Conservation (phyloP, 345 rosid species). For the Gossypioides kirkii region DNA sequence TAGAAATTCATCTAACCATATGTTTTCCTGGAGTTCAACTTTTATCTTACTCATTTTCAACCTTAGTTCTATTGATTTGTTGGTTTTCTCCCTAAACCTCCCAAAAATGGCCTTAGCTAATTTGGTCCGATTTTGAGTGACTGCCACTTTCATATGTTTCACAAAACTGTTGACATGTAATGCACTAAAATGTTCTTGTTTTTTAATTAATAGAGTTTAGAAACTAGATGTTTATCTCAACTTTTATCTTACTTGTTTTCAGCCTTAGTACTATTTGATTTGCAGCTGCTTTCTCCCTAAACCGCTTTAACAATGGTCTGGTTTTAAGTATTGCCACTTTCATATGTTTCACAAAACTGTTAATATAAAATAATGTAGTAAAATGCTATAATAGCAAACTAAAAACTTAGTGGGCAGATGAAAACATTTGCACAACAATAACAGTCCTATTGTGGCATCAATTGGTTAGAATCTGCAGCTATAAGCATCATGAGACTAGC, state of each 20-base stretch:
- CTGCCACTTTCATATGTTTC: neutral
- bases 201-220: too few species aligned
- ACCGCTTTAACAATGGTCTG: neutral
- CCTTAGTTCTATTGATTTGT: too few species aligned
- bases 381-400: neutral
- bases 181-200: neutral
- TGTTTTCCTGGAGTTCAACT: too few species aligned
- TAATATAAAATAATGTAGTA: neutral
- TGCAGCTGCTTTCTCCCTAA: too few species aligned
- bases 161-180: neutral
- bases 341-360: neutral
- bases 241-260: too few species aligned
- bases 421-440: conserved; percentile 5
- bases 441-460: neutral
- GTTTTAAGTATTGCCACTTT: neutral
- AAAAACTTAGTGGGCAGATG: neutral
- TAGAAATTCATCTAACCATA: too few species aligned
- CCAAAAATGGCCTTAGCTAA: too few species aligned
- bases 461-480: neutral
- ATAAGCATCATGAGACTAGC: conserved; percentile 3
- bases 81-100: too few species aligned
- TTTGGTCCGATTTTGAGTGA: neutral
- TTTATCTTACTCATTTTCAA: too few species aligned
- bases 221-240: too few species aligned
- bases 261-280: too few species aligned